Base-by-base conservation (phyloP, 352 stramenopile genomes). In the Elongisporangium prolatum region DNA sequence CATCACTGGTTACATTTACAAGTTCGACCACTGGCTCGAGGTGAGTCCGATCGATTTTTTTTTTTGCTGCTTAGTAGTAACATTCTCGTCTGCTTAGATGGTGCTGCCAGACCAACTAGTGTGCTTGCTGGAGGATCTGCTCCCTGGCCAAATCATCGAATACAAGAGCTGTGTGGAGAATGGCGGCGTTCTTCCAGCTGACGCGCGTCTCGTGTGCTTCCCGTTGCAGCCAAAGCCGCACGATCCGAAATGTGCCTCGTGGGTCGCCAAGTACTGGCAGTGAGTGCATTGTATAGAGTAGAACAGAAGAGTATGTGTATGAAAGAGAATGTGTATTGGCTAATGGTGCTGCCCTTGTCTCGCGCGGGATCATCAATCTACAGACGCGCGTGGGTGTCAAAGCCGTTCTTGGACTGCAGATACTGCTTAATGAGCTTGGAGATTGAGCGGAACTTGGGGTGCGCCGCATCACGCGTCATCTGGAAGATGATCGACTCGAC, bases 401-500 rank as follows among this genome's bases (percentile, higher is more conserved):
- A 80, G 5, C 60, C 71, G 52, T 80, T 80, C 21, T 57, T 21
- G 21, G 65, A 60, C 44, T 68, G 66, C 21, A 77, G 34, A 54
- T 98, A 88, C 61, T 96, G 75, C 64, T 98, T 97, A 38, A 97
- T 95, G 55, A 98, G 74, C 54, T 71, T 78, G 51, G 80, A 95
- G 25, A 98, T 82, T 21, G 74, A 60, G 55, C 92, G 95, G 71
- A 98, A 98, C 66, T 93, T 78, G 6, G 72, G 67, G 72, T 98
- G 77, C 22, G 88, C 85, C 13, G 95, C 88, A 50, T 82, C 74
- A 3, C 73, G 57, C 58, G 97, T 76, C 21, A 98, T 61, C 74
- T 97, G 93, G 67, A 98, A 98, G 24, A 95, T 85, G 11, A 90
- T 71, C 50, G 75, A 91, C 73, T 98, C 94, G 9, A 91, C 80